A percentile compares a stretch with the other conserved stretches of the same genome.
These are phyloP conservation scores for Curvularia sp. DNA, from an alignment of 2,329 filamentous ascomycete species.

Conservation along the genomic window DNA sequence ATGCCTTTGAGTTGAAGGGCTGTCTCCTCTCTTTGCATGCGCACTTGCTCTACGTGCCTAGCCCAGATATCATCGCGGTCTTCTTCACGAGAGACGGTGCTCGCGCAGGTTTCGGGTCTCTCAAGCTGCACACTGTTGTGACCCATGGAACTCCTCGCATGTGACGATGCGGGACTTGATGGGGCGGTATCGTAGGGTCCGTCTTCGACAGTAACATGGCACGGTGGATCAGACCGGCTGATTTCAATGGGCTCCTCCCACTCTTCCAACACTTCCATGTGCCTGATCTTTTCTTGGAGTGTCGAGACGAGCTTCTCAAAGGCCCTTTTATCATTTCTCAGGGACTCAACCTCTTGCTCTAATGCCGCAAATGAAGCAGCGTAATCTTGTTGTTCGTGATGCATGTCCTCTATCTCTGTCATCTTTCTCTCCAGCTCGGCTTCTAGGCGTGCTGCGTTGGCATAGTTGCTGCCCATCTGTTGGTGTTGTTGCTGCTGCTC, in stretches of 20 bases:
- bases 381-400: slow-evolving; percentile 35
- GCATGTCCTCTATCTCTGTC: slow-evolving; percentile 37
- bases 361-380: slow-evolving; percentile 35
- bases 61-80: slow-evolving; percentile 42
- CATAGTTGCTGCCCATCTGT: slow-evolving; percentile 16
- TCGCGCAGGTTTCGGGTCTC: slow-evolving; percentile 33
- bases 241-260: slow-evolving; percentile 27
- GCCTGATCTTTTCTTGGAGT: slow-evolving; percentile 41
- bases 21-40: slow-evolving; percentile 45
- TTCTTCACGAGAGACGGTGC: slow-evolving; percentile 26
- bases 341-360: slow-evolving; percentile 38
- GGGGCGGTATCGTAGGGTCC: slow-evolving; percentile 20
- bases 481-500: slow-evolving; percentile 24
- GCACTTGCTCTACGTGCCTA: slow-evolving; percentile 44
- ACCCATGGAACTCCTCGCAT: slow-evolving; percentile 21
- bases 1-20: slow-evolving; percentile 45
- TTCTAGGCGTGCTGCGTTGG: slow-evolving; percentile 19
- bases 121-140: slow-evolving; percentile 18
- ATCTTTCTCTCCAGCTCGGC: slow-evolving; percentile 38
- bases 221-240: slow-evolving; percentile 13
- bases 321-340: slow-evolving; percentile 42
- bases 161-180: slow-evolving; percentile 19
- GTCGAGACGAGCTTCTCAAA: slow-evolving; percentile 42
- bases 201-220: slow-evolving; percentile 21
- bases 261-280: slow-evolving; percentile 37